Base-by-base conservation (phyloP, 148 eudicot species). In the Salicornia ramosissima region DNA sequence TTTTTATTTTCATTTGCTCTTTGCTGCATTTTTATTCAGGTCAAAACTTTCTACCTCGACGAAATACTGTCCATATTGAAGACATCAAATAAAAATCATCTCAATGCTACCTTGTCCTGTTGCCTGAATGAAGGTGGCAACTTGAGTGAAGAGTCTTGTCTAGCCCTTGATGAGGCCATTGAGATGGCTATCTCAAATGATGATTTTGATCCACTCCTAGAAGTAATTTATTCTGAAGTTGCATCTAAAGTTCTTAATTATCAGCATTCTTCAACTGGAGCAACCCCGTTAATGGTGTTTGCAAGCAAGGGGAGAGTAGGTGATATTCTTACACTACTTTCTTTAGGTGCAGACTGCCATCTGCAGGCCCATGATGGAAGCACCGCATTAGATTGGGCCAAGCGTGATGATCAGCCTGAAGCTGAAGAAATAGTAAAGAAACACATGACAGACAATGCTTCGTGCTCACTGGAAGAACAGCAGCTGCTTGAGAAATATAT, bases 231-330 rank as follows among this genome's bases (percentile, higher is more conserved):
- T 40, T 86, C 90, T 29, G 83, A 80, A 73, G 83, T 80, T 63
- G 79, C 71, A 1, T 69, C 83, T 16, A 78, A 78, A 57, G 74
- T 83, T 67, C 60, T 80, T 47, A 89, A 95, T 78, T 87, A 81
- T 68, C 93, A 86, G 84, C 96, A 95, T 61, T 89, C 97, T 24
- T 52, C 34, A 65, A 87, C 86, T n/a, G 88, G 96, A 82, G 82
- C 86, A 40, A 86, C 97, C 29, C 91, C 99, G 4, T 83, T 95
- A 75, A 95, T 91, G 99, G 94, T 89, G 60, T 82, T 87, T 74
- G 83, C 97, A 10, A 82, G 80, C 24, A 91, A 91, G 84, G 99
- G 97, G 34, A 88, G 83, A 75, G 79, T 86, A 30, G 85, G 84
- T 64, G 91, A 95, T 80, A 77, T 91, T 36, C 84, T 90, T 81